Conservation (phyloP, 441 rosid species). For the Gossypium aridum region DNA sequence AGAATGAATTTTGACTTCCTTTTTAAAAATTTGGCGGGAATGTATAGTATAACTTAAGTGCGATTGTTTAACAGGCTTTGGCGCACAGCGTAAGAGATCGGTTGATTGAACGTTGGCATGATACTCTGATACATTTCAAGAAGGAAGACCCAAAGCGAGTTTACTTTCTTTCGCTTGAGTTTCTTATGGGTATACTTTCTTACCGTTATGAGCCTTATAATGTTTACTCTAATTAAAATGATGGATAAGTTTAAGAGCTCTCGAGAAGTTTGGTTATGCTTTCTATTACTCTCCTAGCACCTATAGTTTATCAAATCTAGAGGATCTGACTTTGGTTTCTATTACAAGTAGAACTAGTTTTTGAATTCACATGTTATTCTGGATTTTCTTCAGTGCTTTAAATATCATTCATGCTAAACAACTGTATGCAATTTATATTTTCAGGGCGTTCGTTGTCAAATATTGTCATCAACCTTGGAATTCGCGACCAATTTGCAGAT, state of each 20-base stretch:
- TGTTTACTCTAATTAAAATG: neutral
- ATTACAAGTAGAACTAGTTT: neutral
- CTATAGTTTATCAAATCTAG: neutral
- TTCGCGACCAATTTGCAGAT: constrained; percentile 39
- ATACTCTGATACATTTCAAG: constrained; percentile 41
- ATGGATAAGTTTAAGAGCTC: neutral
- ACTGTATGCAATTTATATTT: constrained; percentile 7
- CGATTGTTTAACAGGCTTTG: constrained; percentile 30
- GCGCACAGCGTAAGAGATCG: constrained; percentile 46
- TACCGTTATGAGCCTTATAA: neutral
- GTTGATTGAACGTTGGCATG: constrained; percentile 50
- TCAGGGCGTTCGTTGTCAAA: constrained; percentile 50
- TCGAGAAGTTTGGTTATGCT: neutral
- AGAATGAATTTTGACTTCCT: neutral
- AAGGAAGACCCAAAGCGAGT: constrained; percentile 45
- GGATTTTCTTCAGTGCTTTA: neutral
- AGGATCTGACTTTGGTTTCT: neutral
- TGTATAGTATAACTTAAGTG: neutral
- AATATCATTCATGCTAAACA: neutral
- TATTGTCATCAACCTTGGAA: constrained; percentile 46
- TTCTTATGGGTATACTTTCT: constrained; percentile 39
- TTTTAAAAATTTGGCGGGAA: constrained; percentile 35
- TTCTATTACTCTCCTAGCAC: neutral
- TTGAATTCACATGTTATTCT: neutral
- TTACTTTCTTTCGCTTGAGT: constrained; percentile 50